Evolutionary conservation across 495 filamentous ascomycete genomes (phyloP), one percentile per base, ranked within the genome.

Genomic region (Extremus antarcticus): DNA sequence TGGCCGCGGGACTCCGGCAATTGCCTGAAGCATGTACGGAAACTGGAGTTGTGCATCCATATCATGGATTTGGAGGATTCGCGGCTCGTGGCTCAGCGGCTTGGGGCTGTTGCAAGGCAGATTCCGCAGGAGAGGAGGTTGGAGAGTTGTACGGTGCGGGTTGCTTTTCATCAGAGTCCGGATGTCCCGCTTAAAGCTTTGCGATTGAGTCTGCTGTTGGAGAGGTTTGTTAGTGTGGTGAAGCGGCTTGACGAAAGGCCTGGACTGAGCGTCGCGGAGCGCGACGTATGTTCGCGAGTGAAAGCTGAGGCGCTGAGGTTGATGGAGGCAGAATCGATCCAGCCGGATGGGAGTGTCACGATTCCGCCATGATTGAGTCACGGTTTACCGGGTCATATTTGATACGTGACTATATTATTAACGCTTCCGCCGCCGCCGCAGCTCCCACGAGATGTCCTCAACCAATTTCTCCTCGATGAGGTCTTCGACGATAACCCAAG

Each of bases 361-460:
- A n/a, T n/a, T n/a, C n/a, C n/a, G n/a, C n/a, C n/a, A n/a, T n/a
- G n/a, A n/a, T n/a, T n/a, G n/a, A n/a, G n/a, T n/a, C n/a, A n/a
- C n/a, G n/a, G n/a, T n/a, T n/a, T n/a, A n/a, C n/a, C n/a, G n/a
- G n/a, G n/a, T n/a, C n/a, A n/a, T n/a, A n/a, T n/a, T n/a, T n/a
- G n/a, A n/a, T n/a, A n/a, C n/a, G n/a, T n/a, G n/a, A n/a, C n/a
- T n/a, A n/a, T n/a, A n/a, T n/a, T n/a, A n/a, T n/a, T 17, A 45
- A 7, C 41, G 19, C n/a, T 17, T 45, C 19, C 41, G 41, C 41
- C 41, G 41, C 19, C 55, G 29, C 22, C 50, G 20, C 2, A 58
- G 45, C 20, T 58, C 55, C 55, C 55, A 58, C 32, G 48, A 41
- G 17, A 49, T 20, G 17, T 49, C 50, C 22, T 53, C 55, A 8